Conservation (phyloP, 305 asterid genomes). For the Striga hermonthica region DNA sequence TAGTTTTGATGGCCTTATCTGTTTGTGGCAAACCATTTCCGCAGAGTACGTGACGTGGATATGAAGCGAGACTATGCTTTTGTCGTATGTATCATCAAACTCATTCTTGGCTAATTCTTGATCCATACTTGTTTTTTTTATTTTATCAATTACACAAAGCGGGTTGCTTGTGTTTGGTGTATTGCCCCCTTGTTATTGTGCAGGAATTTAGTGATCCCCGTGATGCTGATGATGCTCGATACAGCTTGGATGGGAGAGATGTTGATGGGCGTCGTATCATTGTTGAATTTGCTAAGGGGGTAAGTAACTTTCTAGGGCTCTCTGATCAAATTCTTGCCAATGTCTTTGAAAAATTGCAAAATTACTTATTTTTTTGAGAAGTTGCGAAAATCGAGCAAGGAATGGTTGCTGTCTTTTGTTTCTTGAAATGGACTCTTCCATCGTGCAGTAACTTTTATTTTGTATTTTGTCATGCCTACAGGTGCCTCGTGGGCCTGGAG, state of each 20-base stretch:
- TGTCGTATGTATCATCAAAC: slow-evolving; percentile 60
- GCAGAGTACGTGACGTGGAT: slow-evolving; percentile 99
- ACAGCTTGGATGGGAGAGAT: slow-evolving; percentile 76
- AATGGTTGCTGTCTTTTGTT: too few species aligned
- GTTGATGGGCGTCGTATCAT: slow-evolving; percentile 88
- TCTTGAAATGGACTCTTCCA: too few species aligned
- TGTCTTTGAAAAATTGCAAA: too few species aligned
- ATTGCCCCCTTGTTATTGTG: slow-evolving; percentile 22
- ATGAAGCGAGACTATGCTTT: slow-evolving; percentile 99
- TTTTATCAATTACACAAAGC: slow-evolving; percentile 21
- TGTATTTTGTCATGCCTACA: slow-evolving; percentile 24
- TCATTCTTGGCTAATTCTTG: slow-evolving; percentile 4
- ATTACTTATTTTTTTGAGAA: too few species aligned
- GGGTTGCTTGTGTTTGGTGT: slow-evolving; percentile 36
- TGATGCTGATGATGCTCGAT: slow-evolving; percentile 97
- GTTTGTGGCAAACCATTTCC: slow-evolving; percentile 96
- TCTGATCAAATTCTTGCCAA: too few species aligned
- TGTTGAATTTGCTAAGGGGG: slow-evolving; percentile 95
- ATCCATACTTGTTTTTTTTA: not conserved
- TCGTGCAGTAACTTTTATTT: too few species aligned
- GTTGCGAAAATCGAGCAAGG: too few species aligned
- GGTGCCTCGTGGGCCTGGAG: slow-evolving; percentile 98
- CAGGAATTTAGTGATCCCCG: slow-evolving; percentile 95
- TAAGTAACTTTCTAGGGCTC: slow-evolving; percentile 35
- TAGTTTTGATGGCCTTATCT: slow-evolving; percentile 97